Evolutionary conservation across 306 rosid genomes (phyloP), one percentile per base, ranked within the genome.

Genomic region (Calophaca sinica): DNA sequence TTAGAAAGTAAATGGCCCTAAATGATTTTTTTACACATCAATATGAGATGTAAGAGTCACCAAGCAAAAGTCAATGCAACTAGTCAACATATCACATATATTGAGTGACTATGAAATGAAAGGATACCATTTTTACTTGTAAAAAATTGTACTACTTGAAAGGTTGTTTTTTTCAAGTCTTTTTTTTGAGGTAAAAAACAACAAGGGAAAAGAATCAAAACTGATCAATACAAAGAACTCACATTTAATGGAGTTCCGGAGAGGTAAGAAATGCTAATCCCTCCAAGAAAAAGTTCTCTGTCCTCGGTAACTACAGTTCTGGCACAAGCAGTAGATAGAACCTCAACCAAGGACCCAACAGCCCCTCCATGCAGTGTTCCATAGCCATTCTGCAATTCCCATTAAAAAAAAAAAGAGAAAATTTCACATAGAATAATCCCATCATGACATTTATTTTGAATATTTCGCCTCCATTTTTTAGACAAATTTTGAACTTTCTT

Each of bases 251-350:
- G 63, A 63, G 87, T 71, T 57, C 51, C 64, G 68, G 87, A 79
- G 48, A 79, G 81, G 79, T 75, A 83, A 75, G 84, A 79, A 35
- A 79, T 50, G 76, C 76, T 79, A 12, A 76, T 5, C 75, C 79
- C 84, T 38, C 82, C 87, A 6, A 83, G 84, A 71, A 70, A 79
- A 36, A 83, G 65, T 35, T 75, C 81, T 58, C 70, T 83, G 54
- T 83, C 68, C 42, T 70, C 79, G 32, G 75, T 28, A 36, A 83
- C 87, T 32, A 83, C 81, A 41, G 87, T 83, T 75, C 84, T 75
- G 32, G 84, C 87, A 51, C 87, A 83, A 75, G 87, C 84, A 49
- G 29, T 79, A 0, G 79, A 20, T 6, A 83, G 54, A n/a, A 57
- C 20, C 49, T 83, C 79, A 65, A 31, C 79, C 26, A 83, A 63